Base-by-base conservation (phyloP, 345 rosid genomes). In the Eucalyptus melliodora region DNA sequence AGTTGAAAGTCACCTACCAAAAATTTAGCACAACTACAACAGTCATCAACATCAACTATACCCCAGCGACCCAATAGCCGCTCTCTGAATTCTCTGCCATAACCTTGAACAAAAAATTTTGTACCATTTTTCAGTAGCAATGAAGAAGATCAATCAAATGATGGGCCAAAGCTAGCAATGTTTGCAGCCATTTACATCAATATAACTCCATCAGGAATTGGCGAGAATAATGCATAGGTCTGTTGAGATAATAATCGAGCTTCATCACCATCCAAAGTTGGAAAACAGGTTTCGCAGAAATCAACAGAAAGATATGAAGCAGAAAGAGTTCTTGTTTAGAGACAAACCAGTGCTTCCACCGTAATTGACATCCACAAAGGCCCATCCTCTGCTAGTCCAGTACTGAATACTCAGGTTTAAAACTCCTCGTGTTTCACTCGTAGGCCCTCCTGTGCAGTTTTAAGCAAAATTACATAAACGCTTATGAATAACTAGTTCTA, bases 351-450 rank as follows among this genome's bases (percentile, higher is more conserved):
- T 96, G 97, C 99, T 98, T 94, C 99, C 99, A 89, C 99, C 99
- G 86, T 97, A 98, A 89, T 97, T 98, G 85, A 98, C 99, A 93
- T 97, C 99, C 90, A 96, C 99, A 89, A 95, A 91, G 67, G 99
- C 99, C 99, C 99, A 98, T 87, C 99, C 99, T 87, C 99, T 93
- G 92, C 98, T 98, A 31, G 99, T 98, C 98, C 98, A 98, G 92
- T 95, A 98, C 91, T 98, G 99, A 92, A 95, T 91, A 90, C 95
- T 95, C 87, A 95, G 91, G 91, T 96, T 94, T 92, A 97, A 91
- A 53, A 91, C 93, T 90, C 98, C 99, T 59, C 90, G 97, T 81
- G 98, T 91, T 91, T 98, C 99, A 91, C 91, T 26, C 31, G 99
- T 97, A 87, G 99, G 99, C 50, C 99, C 99, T 89, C 99, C 99